Percentiles rank a stretch among this genome's conserved stretches.
These are phyloP conservation scores for Pseudogymnoascus sp. DNA, from an alignment of 2,329 filamentous ascomycete species.

Conservation along the genomic window DNA sequence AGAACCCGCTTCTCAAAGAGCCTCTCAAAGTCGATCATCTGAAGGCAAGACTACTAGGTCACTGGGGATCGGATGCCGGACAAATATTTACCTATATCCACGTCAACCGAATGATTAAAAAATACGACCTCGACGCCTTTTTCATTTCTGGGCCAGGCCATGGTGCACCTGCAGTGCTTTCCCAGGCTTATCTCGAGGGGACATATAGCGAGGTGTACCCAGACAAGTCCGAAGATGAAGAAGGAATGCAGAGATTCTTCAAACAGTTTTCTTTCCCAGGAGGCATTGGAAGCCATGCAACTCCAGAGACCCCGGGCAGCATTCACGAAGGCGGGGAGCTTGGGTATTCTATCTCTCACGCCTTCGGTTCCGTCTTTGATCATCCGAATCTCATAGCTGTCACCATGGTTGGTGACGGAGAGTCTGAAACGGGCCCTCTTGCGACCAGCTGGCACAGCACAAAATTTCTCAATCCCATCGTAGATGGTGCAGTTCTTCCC, in stretches of 20 bases:
- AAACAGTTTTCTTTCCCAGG: conserved; percentile 78
- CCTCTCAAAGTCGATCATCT: conserved; percentile 62
- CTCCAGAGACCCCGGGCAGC: conserved; percentile 68
- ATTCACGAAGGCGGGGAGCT: conserved; percentile 75
- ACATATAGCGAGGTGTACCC: conserved; percentile 72
- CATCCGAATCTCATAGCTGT: conserved; percentile 65
- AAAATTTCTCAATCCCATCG: conserved; percentile 74
- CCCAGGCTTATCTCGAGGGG: conserved; percentile 69
- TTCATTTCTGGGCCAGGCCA: conserved; percentile 73
- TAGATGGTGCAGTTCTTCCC: conserved; percentile 68
- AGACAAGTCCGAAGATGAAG: conserved; percentile 58
- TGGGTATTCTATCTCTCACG: conserved; percentile 73
- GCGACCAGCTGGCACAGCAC: conserved; percentile 76
- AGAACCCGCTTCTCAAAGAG: conserved; percentile 64
- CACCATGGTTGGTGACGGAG: conserved; percentile 73
- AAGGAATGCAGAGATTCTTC: conserved; percentile 69
- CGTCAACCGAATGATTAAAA: conserved; percentile 75
- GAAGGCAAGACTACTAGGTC: conserved; percentile 65
- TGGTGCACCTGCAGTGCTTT: conserved; percentile 67
- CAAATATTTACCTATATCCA: conserved; percentile 77
- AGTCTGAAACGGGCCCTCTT: conserved; percentile 72
- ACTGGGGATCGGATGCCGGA: conserved; percentile 74
- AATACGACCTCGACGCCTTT: conserved; percentile 63
- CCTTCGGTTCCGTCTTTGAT: conserved; percentile 70
- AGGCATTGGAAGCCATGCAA: conserved; percentile 69